Evolutionary conservation across 1,139 yeast genomes (phyloP), one percentile per base, ranked within the genome.

Genomic region (Yamadazyma buinensis): DNA sequence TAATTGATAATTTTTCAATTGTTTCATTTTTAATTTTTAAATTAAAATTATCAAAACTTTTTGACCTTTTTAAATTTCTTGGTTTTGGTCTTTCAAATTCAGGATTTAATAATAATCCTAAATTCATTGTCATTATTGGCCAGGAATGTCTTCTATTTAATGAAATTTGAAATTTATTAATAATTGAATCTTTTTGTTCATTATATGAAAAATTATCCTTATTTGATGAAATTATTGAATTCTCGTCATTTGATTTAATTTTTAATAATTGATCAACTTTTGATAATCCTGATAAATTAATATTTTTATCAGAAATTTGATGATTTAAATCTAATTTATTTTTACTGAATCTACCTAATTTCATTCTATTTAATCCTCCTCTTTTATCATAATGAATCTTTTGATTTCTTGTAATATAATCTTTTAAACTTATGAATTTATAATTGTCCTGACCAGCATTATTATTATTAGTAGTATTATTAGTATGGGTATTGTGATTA

Each of bases 111-210:
- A 56, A 50, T 34, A 60, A 57, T 20, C 63, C 44, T 35, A 61
- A 65, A 5, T 54, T 42, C 18, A 69, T 74, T 7, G 39, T 30
- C 7, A 57, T 32, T 28, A 54, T 57, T 2, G 81, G 80, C 33
- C 43, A 64, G 1, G 81, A 73, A 34, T 60, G 58, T 34, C 81
- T 56, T 40, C 80, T 52, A 33, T 64, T 62, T 38, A 71, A 49
- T 11, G 52, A 26, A 15, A 23, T 29, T 29, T 50, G 36, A 22
- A 55, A 20, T 15, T 31, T 17, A 18, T 23, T 8, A 33, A 15
- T 32, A 22, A 23, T n/a, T 5, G 25, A 15, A 12, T 19, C 17
- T 14, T 28, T 21, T 9, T 27, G 15, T n/a, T 21, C 17, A 10
- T 10, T 8, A 10, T 14, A 26, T 12, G 13, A 9, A 10, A 9